Evolutionary conservation across 2,329 filamentous ascomycete species (phyloP).

Genomic region (Cephalotrichum gorgonifer): DNA sequence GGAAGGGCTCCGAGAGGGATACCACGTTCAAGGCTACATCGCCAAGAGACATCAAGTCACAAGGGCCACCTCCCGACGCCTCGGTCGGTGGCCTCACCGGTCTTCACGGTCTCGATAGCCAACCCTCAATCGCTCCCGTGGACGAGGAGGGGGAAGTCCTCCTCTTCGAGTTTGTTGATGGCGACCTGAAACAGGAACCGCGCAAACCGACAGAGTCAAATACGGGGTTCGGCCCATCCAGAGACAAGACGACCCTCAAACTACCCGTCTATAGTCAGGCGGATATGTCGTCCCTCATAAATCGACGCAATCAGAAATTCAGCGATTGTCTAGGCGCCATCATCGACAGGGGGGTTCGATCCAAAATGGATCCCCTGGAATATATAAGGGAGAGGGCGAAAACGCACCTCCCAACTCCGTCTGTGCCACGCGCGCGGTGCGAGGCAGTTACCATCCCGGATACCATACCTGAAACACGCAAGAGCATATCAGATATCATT

Average conservation of each 20-base stretch:
- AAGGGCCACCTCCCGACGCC: slow-evolving; percentile 39
- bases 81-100: slow-evolving; percentile 48
- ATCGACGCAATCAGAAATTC: slow-evolving; percentile 82
- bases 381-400: slow-evolving; percentile 49
- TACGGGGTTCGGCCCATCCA: background rate
- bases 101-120: slow-evolving; percentile 21
- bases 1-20: slow-evolving; percentile 57
- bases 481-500: slow-evolving; percentile 74
- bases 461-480: slow-evolving; percentile 69
- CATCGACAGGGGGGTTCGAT: slow-evolving; percentile 59
- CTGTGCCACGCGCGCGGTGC: slow-evolving; percentile 2
- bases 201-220: slow-evolving; percentile 39
- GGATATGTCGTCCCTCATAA: slow-evolving; percentile 46
- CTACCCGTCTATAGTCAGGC: slow-evolving; percentile 53
- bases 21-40: slow-evolving; percentile 41
- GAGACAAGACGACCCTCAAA: slow-evolving; percentile 57
- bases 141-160: slow-evolving; percentile 48
- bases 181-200: slow-evolving; percentile 62
- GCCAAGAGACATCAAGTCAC: slow-evolving; percentile 17
- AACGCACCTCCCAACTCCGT: slow-evolving; percentile 50
- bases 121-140: slow-evolving; percentile 8
- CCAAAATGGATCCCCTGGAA: slow-evolving; percentile 56
- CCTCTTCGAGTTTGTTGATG: slow-evolving; percentile 87
- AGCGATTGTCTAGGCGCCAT: slow-evolving; percentile 65
- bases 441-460: slow-evolving; percentile 44